Evolutionary conservation across 2,329 filamentous ascomycete genomes (phyloP), one percentile per base, ranked within the genome.

Genomic region (Aspergillus flavus): DNA sequence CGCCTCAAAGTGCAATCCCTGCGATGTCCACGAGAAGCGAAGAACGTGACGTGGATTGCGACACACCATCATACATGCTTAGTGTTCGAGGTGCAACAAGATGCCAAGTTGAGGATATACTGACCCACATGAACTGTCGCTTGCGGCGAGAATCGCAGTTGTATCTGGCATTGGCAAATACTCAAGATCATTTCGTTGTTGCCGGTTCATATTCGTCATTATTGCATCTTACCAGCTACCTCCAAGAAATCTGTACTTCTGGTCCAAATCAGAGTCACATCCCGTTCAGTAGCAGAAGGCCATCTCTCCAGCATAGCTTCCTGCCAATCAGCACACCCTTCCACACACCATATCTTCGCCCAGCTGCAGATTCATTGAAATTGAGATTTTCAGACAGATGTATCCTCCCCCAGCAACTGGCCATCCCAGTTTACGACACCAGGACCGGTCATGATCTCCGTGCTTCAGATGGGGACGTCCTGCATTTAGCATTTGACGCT

Each of bases 271-370:
- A 68, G 65, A 59, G 64, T 28, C 63, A 72, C n/a, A 62, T 75
- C 10, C 74, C 75, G 1, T 77, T 75, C 58, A 72, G 68, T 21
- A 69, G 72, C 28, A 71, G 79, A 46, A 77, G 74, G 48, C 63
- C 71, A 2, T 63, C 57, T 28, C 61, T 76, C 36, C 65, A 63
- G 5, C 62, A 70, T 61, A 61, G 63, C 1, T 82, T 80, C 52
- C 67, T 82, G 3, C 79, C 79, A 0, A 78, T 82, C 54, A 77
- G 73, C 30, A 74, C 76, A 1, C 77, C 80, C 0, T 82, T 80
- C 53, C 80, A 82, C 63, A 79, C 73, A 19, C 63, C 66, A 5
- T 75, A 79, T 54, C 72, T 82, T 9, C 54, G 52, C 39, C 58
- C 59, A 6, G 75, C 73, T 5, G 67, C 67, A 1, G 64, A 66